phyloP scores from a whole-genome alignment of 2,329 filamentous ascomycete species.

The Talaromyces sp. region DNA sequence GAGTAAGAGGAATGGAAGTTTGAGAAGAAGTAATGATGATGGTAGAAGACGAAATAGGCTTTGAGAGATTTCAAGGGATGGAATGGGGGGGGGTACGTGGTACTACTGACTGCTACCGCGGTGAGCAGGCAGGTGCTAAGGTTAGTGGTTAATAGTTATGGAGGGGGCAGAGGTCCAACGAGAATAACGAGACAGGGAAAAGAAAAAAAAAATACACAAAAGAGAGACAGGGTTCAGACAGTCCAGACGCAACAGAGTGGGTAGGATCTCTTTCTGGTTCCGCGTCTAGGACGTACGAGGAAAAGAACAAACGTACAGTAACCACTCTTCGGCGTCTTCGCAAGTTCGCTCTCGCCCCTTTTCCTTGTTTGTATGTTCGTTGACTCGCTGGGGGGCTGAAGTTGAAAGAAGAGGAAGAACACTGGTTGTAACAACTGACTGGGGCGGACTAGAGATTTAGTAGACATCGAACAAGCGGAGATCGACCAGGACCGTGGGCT shows the following conservation, averaged over 20 bases:
- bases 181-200: not conserved
- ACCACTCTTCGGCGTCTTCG: conserved; percentile 4
- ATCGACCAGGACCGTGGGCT: conserved; percentile 11
- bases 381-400: conserved; percentile 5
- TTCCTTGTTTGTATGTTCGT: not conserved
- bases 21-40: conserved; percentile 14
- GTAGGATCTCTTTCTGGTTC: conserved; percentile 1
- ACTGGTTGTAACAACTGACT: not conserved
- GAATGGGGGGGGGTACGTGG: conserved; percentile 9
- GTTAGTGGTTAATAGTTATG: not conserved
- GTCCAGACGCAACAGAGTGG: conserved; percentile 1
- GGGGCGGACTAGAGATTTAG: conserved; percentile 7
- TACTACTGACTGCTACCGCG: not conserved
- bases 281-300: not conserved
- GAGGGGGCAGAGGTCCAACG: not conserved
- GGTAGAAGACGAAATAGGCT: conserved; percentile 17
- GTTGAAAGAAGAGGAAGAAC: not conserved
- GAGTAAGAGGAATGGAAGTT: conserved; percentile 10
- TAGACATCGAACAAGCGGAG: conserved; percentile 7
- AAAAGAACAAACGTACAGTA: not conserved
- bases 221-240: not conserved
- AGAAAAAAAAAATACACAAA: not conserved
- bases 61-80: conserved; percentile 9
- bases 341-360: not conserved
- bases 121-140: not conserved